Percentiles rank a stretch among this genome's conserved stretches.
These are phyloP conservation scores for Lecanoromycetidae sp. DNA, from an alignment of 2,329 filamentous ascomycete genomes.

Conservation along the genomic window DNA sequence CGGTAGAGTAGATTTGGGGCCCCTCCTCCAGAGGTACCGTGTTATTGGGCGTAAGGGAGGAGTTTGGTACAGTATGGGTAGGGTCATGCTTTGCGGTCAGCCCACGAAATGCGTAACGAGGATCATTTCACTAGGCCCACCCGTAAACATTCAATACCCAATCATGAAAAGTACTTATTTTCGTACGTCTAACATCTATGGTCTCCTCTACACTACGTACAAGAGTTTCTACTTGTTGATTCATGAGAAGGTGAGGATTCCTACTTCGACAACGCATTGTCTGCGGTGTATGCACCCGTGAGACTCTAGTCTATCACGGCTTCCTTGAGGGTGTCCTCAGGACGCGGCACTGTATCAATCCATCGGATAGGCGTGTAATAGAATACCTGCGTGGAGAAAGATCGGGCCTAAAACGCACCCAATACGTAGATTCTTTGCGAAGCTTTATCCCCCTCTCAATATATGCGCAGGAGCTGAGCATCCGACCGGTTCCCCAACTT, in stretches of 20 bases:
- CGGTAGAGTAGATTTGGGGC: neutral
- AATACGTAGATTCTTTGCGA: conserved; percentile 9
- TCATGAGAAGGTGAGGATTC: conserved; percentile 1
- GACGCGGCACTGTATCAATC: conserved; percentile 15
- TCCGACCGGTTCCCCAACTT: no score
- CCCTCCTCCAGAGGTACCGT: neutral
- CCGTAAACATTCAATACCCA: conserved; percentile 9
- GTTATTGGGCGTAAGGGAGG: neutral
- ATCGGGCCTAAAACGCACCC: conserved; percentile 9
- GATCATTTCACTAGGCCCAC: conserved; percentile 8
- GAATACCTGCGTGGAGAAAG: conserved; percentile 5
- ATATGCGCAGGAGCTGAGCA: conserved; percentile 4
- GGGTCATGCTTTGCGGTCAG: conserved; percentile 6
- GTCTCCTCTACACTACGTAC: neutral
- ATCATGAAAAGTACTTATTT: conserved; percentile 4
- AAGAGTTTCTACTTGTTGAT: neutral
- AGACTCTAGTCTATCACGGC: neutral
- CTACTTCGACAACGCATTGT: conserved; percentile 4
- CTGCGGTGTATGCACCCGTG: conserved; percentile 7
- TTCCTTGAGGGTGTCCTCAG: neutral
- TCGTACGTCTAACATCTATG: conserved; percentile 6
- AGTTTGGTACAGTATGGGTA: conserved; percentile 5
- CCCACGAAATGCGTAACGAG: conserved; percentile 12
- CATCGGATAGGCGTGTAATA: conserved; percentile 14
- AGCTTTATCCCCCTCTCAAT: neutral